A percentile compares a stretch with the other conserved stretches of the same genome.
Evolutionary conservation across 148 eudicot genomes (phyloP).

Genomic region (Chenopodium formosanum): DNA sequence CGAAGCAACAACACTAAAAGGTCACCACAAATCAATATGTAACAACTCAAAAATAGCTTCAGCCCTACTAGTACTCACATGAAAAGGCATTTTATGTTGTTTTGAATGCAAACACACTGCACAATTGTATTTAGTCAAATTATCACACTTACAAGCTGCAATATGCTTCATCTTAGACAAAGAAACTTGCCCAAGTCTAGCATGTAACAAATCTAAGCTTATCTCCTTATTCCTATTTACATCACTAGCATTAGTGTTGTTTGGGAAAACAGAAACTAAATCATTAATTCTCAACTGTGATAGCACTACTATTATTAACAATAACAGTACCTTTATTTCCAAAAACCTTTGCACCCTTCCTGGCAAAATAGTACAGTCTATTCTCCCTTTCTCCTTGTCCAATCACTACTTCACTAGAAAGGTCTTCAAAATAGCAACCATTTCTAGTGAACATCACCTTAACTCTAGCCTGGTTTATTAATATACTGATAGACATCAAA

Average conservation of each 20-base stretch:
- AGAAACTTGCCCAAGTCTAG: slow-evolving; percentile 1
- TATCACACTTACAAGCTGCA: not conserved
- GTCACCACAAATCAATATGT: slow-evolving; percentile 1
- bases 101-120: not conserved
- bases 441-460: not conserved
- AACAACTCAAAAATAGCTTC: not conserved
- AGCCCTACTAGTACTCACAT: not conserved
- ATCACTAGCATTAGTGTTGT: no score
- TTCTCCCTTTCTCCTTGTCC: no score
- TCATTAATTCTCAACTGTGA: no score
- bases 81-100: not conserved
- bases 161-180: not conserved
- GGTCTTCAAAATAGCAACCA: slow-evolving; percentile 1
- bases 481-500: not conserved
- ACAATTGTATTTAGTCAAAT: not conserved
- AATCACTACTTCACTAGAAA: not conserved
- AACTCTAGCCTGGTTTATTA: not conserved
- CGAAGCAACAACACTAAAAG: not conserved
- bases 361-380: no score
- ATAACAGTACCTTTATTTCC: no score
- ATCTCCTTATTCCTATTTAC: not conserved
- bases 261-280: no score
- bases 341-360: no score
- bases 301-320: no score
- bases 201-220: not conserved